Percentiles rank a stretch among this genome's conserved stretches.
These are phyloP conservation scores for Coriaria nepalensis DNA, from an alignment of 306 rosid species.

Conservation along the genomic window DNA sequence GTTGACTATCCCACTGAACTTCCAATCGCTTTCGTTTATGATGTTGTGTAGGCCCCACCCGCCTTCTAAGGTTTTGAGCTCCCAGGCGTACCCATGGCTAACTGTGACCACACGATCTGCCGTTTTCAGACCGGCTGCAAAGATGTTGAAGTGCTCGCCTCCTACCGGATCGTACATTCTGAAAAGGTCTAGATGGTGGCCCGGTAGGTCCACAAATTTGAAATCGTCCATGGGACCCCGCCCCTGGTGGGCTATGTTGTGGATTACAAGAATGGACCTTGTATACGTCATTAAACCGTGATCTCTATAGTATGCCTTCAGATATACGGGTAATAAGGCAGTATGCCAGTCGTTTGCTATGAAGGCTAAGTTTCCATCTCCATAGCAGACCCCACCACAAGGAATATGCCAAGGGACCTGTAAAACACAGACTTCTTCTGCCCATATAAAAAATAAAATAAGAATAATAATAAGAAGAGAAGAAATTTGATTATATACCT, in stretches of 20 bases:
- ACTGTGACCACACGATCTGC: constrained; percentile 87
- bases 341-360: constrained; percentile 99
- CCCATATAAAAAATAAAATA: neutral
- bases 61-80: constrained; percentile 68
- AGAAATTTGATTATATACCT: constrained; percentile 29
- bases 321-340: constrained; percentile 82
- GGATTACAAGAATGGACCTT: constrained; percentile 84
- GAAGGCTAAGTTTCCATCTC: constrained; percentile 94
- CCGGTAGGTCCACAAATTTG: constrained; percentile 45
- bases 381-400: constrained; percentile 90
- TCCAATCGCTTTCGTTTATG: constrained; percentile 78
- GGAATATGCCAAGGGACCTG: constrained; percentile 98
- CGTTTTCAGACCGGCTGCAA: constrained; percentile 83
- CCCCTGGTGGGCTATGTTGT: constrained; percentile 99
- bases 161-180: constrained; percentile 68
- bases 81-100: constrained; percentile 94
- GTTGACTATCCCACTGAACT: constrained; percentile 76
- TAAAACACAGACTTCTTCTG: constrained; percentile 10
- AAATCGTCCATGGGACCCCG: constrained; percentile 82
- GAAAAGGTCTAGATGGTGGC: constrained; percentile 58
- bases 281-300: constrained; percentile 66
- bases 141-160: constrained; percentile 91
- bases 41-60: constrained; percentile 94
- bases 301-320: constrained; percentile 81
- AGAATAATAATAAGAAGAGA: neutral